phyloP scores from a whole-genome alignment of 2,329 filamentous ascomycete species.

The Lecanicillium sp. region DNA sequence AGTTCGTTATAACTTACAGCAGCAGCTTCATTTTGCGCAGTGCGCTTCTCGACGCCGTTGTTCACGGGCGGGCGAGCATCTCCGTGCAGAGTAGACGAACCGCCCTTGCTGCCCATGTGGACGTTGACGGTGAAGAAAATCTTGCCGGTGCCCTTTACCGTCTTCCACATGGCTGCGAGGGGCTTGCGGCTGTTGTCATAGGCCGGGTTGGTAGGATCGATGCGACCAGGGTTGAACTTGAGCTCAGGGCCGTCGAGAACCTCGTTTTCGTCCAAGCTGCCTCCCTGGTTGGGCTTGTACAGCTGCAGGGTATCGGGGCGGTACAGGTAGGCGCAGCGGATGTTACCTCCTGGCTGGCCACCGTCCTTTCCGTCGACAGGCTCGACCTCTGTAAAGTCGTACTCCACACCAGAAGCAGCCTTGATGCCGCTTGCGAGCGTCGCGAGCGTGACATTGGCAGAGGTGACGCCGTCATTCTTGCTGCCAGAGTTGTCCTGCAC shows the following conservation, averaged over 20 bases:
- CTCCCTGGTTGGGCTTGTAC: conserved; percentile 50
- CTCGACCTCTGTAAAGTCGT: conserved; percentile 52
- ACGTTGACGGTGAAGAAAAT: conserved; percentile 66
- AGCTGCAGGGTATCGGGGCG: conserved; percentile 51
- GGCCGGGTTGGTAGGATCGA: conserved; percentile 53
- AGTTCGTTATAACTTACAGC: conserved; percentile 41
- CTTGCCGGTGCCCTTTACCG: conserved; percentile 41
- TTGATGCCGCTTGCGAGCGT: conserved; percentile 47
- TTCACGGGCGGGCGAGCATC: conserved; percentile 61
- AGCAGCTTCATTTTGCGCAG: conserved; percentile 49
- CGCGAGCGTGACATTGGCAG: conserved; percentile 50
- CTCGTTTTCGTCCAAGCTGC: conserved; percentile 43
- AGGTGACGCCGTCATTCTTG: conserved; percentile 49
- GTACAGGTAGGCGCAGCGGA: conserved; percentile 64
- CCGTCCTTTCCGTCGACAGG: conserved; percentile 56
- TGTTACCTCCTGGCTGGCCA: conserved; percentile 63
- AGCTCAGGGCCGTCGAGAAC: conserved; percentile 50
- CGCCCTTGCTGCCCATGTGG: conserved; percentile 60
- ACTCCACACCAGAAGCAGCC: conserved; percentile 40
- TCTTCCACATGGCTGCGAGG: conserved; percentile 57
- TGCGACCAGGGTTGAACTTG: conserved; percentile 60
- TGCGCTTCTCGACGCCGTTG: conserved; percentile 49
- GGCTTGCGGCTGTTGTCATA: conserved; percentile 60
- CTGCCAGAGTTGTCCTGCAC: conserved; percentile 60
- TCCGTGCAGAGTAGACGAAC: conserved; percentile 55